These are phyloP conservation scores for Pichia cephalocereana DNA, from an alignment of 805 yeast species.

Conservation along the genomic window DNA sequence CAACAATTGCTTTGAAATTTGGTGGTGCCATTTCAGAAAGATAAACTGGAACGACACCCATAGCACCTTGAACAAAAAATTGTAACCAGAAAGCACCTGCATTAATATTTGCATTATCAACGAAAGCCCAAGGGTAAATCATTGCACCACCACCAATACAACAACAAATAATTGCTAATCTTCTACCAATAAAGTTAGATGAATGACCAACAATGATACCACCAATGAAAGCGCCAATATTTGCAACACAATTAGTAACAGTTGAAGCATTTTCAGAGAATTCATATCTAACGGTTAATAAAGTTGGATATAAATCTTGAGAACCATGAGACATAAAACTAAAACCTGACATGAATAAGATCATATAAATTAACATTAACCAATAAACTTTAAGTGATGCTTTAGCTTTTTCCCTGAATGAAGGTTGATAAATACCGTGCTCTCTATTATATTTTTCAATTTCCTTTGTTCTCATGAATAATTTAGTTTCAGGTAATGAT, in stretches of 20 bases:
- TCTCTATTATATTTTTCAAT: constrained; percentile 24
- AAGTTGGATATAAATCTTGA: constrained; percentile 54
- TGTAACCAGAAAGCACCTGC: constrained; percentile 57
- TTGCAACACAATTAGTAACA: constrained; percentile 48
- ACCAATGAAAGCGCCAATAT: constrained; percentile 51
- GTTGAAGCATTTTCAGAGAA: constrained; percentile 37
- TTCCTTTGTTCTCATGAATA: constrained; percentile 36
- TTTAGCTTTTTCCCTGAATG: constrained; percentile 27
- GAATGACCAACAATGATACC: constrained; percentile 48
- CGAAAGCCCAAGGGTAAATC: constrained; percentile 56
- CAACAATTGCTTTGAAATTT: constrained; percentile 51
- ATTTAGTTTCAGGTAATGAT: constrained; percentile 42
- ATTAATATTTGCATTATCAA: constrained; percentile 36
- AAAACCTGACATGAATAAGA: constrained; percentile 54
- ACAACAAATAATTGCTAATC: constrained; percentile 42
- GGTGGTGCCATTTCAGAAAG: constrained; percentile 55
- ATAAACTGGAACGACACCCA: constrained; percentile 61
- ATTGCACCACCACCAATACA: constrained; percentile 50
- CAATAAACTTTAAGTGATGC: constrained; percentile 40
- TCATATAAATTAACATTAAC: constrained; percentile 48
- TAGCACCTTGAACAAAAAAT: constrained; percentile 58
- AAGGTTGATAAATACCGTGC: constrained; percentile 23
- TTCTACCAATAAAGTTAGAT: constrained; percentile 47
- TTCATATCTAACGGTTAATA: constrained; percentile 37
- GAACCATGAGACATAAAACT: constrained; percentile 56